Base-by-base conservation (phyloP, 192 early-diverging fungal species). In the Entophlyctis luteolus region DNA sequence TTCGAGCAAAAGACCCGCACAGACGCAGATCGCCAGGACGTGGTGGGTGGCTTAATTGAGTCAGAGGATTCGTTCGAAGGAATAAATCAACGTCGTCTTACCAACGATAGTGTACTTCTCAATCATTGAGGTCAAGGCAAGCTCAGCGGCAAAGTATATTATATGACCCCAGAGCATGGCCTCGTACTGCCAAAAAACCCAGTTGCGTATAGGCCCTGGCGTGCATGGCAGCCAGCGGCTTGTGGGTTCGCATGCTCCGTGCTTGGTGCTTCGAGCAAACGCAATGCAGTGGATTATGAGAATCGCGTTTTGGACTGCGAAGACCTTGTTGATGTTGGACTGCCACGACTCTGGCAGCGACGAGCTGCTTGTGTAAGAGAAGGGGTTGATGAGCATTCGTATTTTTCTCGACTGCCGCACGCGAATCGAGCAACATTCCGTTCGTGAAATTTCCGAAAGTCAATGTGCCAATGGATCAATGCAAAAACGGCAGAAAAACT, bases 131-230 rank as follows among this genome's bases (percentile, higher is more conserved):
- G 49, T 65, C 2, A 45, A 23, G 29, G 32, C 32, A 5, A 65
- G 47, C 63, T 65, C 63, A 37, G 29, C 63, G 1, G 28, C 49
- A 28, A 54, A 65, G 36, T 55, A 65, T 12, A 65, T 18, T 1
- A 25, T 32, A 36, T 65, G 63, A 0, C 32, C 39, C 10, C 27
- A 55, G 20, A 65, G 49, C 63, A 65, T 55, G 49, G 28, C 5
- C 10, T 5, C n/a, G 63, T 55, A 65, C 63, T 65, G 63, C 63
- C 49, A 18, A 29, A 65, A 25, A 2, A 55, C 31, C 63, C 63
- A 65, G n/a, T 23, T 16, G 0, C 36, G 32, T 18, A 31, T n/a
- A 1, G 23, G 23, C 14, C 12, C 29, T 32, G 50, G 50, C 23
- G 10, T 20, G 23, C 49, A 25, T 6, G 28, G 20, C 28, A 65